Conservation (phyloP, 345 rosid species). For the Eucalyptus pumila region DNA sequence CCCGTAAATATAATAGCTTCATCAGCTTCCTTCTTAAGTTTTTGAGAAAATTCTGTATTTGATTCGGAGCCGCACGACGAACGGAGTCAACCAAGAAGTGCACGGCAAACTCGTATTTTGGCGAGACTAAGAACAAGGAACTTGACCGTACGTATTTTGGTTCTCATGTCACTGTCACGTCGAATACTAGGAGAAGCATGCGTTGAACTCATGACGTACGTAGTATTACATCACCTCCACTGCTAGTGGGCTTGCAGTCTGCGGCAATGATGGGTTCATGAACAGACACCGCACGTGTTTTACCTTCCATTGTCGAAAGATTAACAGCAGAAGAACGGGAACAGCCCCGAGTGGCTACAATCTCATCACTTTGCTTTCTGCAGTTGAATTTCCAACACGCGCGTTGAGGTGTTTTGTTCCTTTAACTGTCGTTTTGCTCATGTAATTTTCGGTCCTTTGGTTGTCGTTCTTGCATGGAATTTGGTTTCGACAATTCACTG, state of each 20-base stretch:
- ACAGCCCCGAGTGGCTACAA: neutral
- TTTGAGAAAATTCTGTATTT: neutral
- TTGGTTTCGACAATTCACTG: neutral
- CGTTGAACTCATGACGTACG: neutral
- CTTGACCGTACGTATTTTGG: neutral
- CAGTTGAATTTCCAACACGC: neutral
- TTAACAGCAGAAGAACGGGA: neutral
- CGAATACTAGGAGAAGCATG: neutral
- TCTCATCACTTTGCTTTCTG: neutral
- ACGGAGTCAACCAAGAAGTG: neutral
- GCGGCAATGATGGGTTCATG: neutral
- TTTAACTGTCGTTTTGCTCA: neutral
- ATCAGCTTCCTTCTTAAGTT: neutral
- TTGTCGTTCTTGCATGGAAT: neutral
- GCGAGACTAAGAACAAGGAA: neutral
- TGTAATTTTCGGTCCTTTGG: neutral
- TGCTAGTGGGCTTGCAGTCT: neutral
- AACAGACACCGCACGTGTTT: neutral
- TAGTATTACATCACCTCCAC: neutral
- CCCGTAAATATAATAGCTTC: neutral
- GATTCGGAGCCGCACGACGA: neutral
- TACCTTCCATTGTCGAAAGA: neutral
- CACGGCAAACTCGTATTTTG: neutral
- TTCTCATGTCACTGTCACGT: neutral
- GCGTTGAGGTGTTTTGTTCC: neutral